phyloP scores from a whole-genome alignment of 1,284 basidiomycete genomes.

The Baeospora myosura region DNA sequence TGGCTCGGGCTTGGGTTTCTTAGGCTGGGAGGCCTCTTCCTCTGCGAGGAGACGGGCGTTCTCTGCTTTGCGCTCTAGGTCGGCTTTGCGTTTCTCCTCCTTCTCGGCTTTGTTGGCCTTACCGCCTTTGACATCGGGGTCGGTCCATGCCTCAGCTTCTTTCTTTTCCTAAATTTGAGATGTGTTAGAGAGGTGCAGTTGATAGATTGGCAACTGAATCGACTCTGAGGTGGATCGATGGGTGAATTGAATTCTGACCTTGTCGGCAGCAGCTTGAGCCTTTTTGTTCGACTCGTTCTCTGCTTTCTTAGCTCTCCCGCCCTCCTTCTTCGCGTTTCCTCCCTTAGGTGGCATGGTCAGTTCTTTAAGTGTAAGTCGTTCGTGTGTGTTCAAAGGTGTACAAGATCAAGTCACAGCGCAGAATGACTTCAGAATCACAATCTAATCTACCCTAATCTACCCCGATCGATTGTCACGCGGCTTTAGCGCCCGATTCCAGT shows the following conservation, averaged over 20 bases:
- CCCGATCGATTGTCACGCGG: too few species aligned
- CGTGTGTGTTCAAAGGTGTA: too few species aligned
- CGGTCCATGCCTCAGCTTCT: conserved; percentile 75
- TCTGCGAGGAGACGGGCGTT: conserved; percentile 72
- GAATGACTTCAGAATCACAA: too few species aligned
- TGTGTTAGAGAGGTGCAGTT: conserved; percentile 3
- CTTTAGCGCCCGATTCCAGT: too few species aligned
- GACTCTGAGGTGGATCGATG: conserved; percentile 3
- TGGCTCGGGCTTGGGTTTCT: conserved; percentile 59
- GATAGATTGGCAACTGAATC: conserved; percentile 5
- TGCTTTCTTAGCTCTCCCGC: conserved; percentile 84
- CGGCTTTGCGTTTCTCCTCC: conserved; percentile 70
- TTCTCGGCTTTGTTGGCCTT: conserved; percentile 66
- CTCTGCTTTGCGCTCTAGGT: conserved; percentile 71
- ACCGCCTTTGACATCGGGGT: conserved; percentile 50
- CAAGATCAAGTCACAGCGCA: too few species aligned
- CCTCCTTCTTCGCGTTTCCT: conserved; percentile 85
- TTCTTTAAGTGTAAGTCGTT: too few species aligned
- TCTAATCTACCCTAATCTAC: too few species aligned
- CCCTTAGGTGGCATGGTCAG: conserved; percentile 89
- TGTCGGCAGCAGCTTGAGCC: conserved; percentile 49
- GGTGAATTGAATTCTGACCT: conserved; percentile 30
- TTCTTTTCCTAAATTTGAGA: conserved; percentile 51
- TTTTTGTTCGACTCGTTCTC: conserved; percentile 84
- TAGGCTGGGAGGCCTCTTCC: conserved; percentile 67